Evolutionary conservation across 139 green algal species (phyloP).

Genomic region (Tetraselmis chui): DNA sequence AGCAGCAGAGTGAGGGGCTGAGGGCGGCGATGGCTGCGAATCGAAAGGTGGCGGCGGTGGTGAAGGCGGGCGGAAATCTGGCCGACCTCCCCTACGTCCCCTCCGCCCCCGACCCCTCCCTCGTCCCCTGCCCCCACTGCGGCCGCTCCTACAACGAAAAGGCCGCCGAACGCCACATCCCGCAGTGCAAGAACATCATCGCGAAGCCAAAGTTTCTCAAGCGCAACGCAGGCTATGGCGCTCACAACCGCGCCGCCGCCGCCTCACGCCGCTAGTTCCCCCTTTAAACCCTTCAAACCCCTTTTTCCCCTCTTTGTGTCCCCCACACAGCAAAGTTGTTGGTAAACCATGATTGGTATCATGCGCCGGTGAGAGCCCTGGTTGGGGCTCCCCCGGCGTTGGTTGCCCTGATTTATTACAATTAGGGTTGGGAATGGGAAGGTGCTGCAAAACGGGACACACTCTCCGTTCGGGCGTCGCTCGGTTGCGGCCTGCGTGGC

Average conservation of each 20-base stretch:
- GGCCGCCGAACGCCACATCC: conserved; percentile 44
- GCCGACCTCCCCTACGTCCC: conserved; percentile 30
- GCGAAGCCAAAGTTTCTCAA: conserved; percentile 33
- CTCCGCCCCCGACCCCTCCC: conserved; percentile 28
- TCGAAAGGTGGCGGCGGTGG: conserved; percentile 20
- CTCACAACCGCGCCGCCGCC: neutral
- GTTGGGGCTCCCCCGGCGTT: too few relatives aligned
- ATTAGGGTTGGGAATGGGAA: too few relatives aligned
- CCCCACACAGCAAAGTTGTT: too few relatives aligned
- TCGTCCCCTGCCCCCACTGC: conserved; percentile 39
- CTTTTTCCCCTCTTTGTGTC: too few relatives aligned
- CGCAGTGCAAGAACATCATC: conserved; percentile 27
- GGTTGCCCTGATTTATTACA: too few relatives aligned
- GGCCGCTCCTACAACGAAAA: conserved; percentile 34
- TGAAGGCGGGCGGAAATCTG: conserved; percentile 26
- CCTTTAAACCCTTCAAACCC: too few relatives aligned
- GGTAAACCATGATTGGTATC: too few relatives aligned
- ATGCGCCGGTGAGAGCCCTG: too few relatives aligned
- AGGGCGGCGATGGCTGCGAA: conserved; percentile 30
- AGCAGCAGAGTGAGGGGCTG: conserved; percentile 27
- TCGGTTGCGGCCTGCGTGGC: too few relatives aligned
- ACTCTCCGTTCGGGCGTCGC: too few relatives aligned
- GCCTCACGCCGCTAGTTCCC: neutral
- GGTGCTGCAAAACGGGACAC: too few relatives aligned
- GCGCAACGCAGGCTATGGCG: neutral